These are phyloP conservation scores for Suillus bovinus DNA, from an alignment of 768 basidiomycete genomes.

Conservation along the genomic window DNA sequence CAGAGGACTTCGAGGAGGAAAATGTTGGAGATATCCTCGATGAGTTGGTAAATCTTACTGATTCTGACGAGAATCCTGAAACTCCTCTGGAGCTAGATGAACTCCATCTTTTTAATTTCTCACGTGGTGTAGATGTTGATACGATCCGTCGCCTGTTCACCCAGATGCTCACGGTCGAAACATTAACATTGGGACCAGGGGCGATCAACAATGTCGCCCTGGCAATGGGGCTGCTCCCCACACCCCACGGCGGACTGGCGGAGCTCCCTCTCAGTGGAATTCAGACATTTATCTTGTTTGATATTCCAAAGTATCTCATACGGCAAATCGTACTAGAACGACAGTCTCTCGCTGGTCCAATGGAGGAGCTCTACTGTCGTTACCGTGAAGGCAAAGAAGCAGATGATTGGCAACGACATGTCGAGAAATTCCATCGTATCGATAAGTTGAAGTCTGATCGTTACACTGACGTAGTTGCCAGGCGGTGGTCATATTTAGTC, in stretches of 20 bases:
- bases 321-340: not conserved
- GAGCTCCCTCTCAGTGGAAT: not conserved
- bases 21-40: not conserved
- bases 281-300: not conserved
- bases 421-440: not conserved
- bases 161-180: not conserved
- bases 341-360: not conserved
- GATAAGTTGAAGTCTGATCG: not conserved
- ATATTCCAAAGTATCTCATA: not conserved
- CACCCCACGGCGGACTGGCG: not conserved
- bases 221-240: not conserved
- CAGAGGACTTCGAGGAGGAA: too few species aligned
- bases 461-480: not conserved
- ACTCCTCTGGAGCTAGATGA: not conserved
- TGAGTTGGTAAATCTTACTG: not conserved
- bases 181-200: not conserved
- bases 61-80: not conserved
- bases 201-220: not conserved
- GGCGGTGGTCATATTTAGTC: not conserved
- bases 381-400: not conserved
- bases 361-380: not conserved
- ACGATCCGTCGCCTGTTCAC: not conserved
- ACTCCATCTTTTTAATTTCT: not conserved
- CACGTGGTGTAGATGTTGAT: fast-evolving
- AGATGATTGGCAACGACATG: not conserved